Base-by-base conservation (phyloP, 2,329 filamentous ascomycete species). In the Xylaria sp. region DNA sequence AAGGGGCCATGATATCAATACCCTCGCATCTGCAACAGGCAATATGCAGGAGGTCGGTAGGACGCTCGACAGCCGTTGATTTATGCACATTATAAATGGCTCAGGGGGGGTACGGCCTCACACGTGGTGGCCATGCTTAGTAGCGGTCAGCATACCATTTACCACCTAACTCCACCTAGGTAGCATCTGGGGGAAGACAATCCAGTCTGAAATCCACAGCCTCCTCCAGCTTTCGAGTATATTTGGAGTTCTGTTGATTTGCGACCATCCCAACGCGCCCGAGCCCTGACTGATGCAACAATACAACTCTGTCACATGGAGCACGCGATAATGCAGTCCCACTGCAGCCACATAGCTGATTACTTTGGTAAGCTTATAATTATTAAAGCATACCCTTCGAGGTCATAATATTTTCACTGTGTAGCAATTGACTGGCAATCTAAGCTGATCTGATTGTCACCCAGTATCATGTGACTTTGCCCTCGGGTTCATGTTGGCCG, bases 51-150 rank as follows among this genome's bases (percentile, higher is more conserved):
- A 43, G 23, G 23, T 30, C 18, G 2, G 5, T 15, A 23, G 23
- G 12, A 12, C 15, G 3, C 12, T 30, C 23, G 23, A 57, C 13
- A 30, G 23, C 12, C 6, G 2, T 34, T 12, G 4, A 30, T n/a
- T n/a, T 30, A 4, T 58, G 34, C 15, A 58, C n/a, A 28, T 43
- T 20, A 7, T 36, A 58, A 43, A 43, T 58, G 55, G 30, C 8
- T 65, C 30, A 53, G 39, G 63, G 56, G 63, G 28, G 6, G 6
- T 39, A 9, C 5, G 28, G n/a, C 36, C 53, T 20, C 28, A 41
- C 63, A 65, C 63, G 63, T 65, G 63, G 63, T 48, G 48, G 7
- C 48, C 56, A 39, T 60, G 63, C 23, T 30, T 12, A n/a, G 36
- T 18, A 46, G 56, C 57, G 63, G 63, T 65, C 63, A 65, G 48